These are phyloP conservation scores for Colletotrichum gigasporum DNA, from an alignment of 2,329 filamentous ascomycete genomes.

Conservation along the genomic window DNA sequence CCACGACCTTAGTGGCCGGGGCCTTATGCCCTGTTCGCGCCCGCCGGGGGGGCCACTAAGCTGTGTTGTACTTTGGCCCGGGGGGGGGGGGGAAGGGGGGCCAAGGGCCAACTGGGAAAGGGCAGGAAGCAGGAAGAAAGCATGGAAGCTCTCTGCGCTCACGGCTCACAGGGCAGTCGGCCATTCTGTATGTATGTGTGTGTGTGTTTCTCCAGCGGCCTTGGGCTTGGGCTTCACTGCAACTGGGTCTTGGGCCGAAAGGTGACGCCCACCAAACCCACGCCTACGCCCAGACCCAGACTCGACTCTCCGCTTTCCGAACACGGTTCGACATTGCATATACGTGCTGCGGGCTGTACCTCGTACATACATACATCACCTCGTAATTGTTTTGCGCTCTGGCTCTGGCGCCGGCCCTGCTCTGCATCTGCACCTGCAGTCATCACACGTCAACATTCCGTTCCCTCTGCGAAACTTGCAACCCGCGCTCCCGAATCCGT, in stretches of 20 bases:
- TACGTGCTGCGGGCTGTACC: slow-evolving; percentile 2
- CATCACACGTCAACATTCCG: not conserved
- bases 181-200: not conserved
- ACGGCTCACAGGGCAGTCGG: slow-evolving; percentile 4
- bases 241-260: slow-evolving; percentile 28
- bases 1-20: too few species aligned
- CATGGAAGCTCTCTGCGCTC: too few species aligned
- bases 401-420: slow-evolving; percentile 12
- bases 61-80: too few species aligned
- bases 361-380: slow-evolving; percentile 12
- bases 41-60: too few species aligned
- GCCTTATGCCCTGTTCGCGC: too few species aligned
- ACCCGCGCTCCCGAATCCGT: slow-evolving; percentile 4
- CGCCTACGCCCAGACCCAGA: not conserved
- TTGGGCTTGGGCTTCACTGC: slow-evolving; percentile 20
- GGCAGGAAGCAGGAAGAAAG: too few species aligned
- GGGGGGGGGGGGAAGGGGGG: too few species aligned
- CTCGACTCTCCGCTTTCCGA: slow-evolving; percentile 21
- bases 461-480: not conserved
- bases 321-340: slow-evolving; percentile 28
- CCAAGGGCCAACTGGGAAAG: too few species aligned
- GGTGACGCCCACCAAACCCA: not conserved
- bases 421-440: slow-evolving; percentile 14
- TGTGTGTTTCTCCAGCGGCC: not conserved
- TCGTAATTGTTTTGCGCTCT: slow-evolving; percentile 19